These are phyloP conservation scores for Jatropha multifida DNA, from an alignment of 441 rosid genomes.

Conservation along the genomic window DNA sequence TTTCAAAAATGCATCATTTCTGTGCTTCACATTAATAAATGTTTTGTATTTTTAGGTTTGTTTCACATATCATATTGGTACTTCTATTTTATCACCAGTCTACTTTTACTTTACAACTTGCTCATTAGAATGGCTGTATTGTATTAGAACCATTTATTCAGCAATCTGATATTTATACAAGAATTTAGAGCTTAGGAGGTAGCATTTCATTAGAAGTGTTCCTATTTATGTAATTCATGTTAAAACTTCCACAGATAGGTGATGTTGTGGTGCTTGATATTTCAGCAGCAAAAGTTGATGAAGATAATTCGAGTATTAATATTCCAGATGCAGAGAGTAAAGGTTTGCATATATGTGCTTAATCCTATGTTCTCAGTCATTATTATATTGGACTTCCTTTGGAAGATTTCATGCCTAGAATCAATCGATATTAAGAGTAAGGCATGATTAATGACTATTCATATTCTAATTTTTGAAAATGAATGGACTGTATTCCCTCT, in stretches of 20 bases:
- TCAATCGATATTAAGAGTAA: no score
- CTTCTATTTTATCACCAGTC: background rate
- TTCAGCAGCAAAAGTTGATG: constrained; percentile 66
- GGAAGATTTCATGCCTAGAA: no score
- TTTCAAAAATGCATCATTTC: background rate
- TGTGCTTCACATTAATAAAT: background rate
- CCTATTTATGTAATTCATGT: constrained; percentile 4
- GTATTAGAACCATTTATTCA: background rate
- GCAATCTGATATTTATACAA: background rate
- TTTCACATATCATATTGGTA: background rate
- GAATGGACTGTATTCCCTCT: background rate
- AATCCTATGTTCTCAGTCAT: background rate
- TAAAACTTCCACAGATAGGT: constrained; percentile 58
- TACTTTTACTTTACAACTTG: background rate
- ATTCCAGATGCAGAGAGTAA: constrained; percentile 90
- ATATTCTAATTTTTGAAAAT: background rate
- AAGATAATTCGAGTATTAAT: constrained; percentile 53
- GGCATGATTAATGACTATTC: background rate
- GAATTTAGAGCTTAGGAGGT: background rate
- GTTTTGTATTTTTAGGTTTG: background rate
- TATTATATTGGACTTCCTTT: constrained; percentile 11
- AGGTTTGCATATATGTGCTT: constrained; percentile 49
- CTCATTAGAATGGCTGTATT: background rate
- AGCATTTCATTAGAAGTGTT: constrained; percentile 3
- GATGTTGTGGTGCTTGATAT: constrained; percentile 82